Percentiles rank a stretch among this genome's conserved stretches.
phyloP scores from a whole-genome alignment of 2,329 filamentous ascomycete genomes.

The Alternaria sp. region DNA sequence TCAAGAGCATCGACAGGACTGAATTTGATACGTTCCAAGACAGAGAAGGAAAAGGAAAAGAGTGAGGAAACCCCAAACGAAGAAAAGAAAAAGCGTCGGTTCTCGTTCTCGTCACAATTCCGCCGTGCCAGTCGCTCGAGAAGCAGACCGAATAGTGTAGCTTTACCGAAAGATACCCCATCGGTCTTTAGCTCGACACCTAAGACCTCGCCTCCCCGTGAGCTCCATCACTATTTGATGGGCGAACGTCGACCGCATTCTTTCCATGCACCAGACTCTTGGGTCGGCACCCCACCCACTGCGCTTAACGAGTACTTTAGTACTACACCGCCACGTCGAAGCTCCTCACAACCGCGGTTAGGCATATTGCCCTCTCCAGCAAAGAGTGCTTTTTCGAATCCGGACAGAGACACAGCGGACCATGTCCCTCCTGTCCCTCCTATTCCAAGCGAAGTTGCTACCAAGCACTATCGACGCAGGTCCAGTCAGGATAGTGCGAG shows the following conservation, averaged over 20 bases:
- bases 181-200: conserved; percentile 25
- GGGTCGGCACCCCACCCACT: conserved; percentile 27
- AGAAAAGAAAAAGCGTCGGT: conserved; percentile 40
- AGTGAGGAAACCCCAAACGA: conserved; percentile 25
- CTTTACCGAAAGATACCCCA: conserved; percentile 28
- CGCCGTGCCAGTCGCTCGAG: conserved; percentile 45
- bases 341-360: conserved; percentile 20
- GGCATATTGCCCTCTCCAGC: conserved; percentile 42
- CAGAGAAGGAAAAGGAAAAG: conserved; percentile 22
- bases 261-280: conserved; percentile 42
- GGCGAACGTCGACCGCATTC: conserved; percentile 37
- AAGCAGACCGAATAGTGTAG: conserved; percentile 43
- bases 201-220: conserved; percentile 34
- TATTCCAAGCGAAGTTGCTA: conserved; percentile 34
- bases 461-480: conserved; percentile 17
- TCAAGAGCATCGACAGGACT: conserved; percentile 24
- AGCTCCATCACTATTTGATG: conserved; percentile 28
- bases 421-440: conserved; percentile 42
- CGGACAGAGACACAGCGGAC: conserved; percentile 28
- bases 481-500: conserved; percentile 30
- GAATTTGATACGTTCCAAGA: conserved; percentile 13
- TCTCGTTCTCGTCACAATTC: conserved; percentile 47
- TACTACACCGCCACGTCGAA: conserved; percentile 13
- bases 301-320: conserved; percentile 21
- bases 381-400: conserved; percentile 39